Conservation (phyloP, 148 eudicot genomes). For the Camellia sinensis region DNA sequence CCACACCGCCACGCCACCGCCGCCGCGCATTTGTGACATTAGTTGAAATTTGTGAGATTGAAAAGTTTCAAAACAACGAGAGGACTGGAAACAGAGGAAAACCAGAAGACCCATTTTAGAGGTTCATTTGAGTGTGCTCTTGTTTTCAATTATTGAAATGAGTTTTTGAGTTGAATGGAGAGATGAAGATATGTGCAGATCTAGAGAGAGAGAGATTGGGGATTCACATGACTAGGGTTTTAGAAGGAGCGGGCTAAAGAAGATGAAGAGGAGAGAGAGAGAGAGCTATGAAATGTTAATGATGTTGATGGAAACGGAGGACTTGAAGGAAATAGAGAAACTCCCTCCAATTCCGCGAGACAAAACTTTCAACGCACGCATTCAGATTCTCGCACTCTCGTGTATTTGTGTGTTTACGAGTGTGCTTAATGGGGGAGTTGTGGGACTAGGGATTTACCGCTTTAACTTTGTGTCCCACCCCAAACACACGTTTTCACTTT, state of each 20-base stretch:
- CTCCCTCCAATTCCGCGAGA: conserved; percentile 28
- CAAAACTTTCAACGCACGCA: background rate
- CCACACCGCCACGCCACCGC: too few relatives aligned
- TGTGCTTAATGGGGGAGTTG: too few relatives aligned
- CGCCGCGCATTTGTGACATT: conserved; percentile 28
- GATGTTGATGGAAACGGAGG: too few relatives aligned
- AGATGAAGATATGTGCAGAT: conserved; percentile 7
- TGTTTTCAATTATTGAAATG: background rate
- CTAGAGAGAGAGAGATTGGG: background rate
- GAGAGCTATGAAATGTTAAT: too few relatives aligned
- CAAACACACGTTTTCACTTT: background rate
- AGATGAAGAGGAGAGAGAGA: background rate
- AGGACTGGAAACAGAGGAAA: background rate
- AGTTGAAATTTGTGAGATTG: background rate
- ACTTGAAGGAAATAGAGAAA: background rate
- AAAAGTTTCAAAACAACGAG: background rate
- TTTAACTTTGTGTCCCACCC: too few relatives aligned
- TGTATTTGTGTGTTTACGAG: background rate
- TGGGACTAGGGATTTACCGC: too few relatives aligned
- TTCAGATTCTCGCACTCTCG: background rate
- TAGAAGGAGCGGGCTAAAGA: background rate
- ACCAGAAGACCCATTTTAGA: background rate
- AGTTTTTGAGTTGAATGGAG: background rate
- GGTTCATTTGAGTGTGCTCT: too few relatives aligned
- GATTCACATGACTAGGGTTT: conserved; percentile 8